phyloP scores from a whole-genome alignment of 1,139 yeast species.

The Pneumocystis canis region DNA sequence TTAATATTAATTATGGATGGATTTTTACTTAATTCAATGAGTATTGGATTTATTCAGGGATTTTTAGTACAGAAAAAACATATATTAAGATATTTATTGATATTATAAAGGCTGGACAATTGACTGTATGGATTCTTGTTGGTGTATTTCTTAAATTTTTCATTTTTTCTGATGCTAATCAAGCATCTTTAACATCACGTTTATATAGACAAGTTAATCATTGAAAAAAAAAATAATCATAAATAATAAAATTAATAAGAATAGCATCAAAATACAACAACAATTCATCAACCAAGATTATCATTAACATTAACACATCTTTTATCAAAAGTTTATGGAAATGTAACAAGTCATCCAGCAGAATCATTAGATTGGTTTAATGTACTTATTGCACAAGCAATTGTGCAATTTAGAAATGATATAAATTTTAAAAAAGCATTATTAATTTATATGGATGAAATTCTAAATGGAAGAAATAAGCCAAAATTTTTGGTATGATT shows the following conservation, averaged over 20 bases:
- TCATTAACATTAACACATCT: constrained; percentile 27
- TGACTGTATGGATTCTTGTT: constrained; percentile 64
- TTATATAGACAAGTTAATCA: constrained; percentile 1
- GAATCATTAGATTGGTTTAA: constrained; percentile 96
- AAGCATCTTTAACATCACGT: constrained; percentile 10
- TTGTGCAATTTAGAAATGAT: constrained; percentile 72
- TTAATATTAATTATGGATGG: constrained; percentile 7
- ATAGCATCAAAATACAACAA: constrained; percentile 16
- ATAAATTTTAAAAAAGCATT: constrained; percentile 76
- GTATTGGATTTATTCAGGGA: not conserved
- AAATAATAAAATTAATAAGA: constrained; percentile 11
- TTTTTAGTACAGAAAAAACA: not conserved
- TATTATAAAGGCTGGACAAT: constrained; percentile 41
- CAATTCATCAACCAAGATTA: constrained; percentile 18
- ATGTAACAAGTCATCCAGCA: constrained; percentile 71
- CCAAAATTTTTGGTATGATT: constrained; percentile 52
- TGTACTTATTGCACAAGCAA: constrained; percentile 80
- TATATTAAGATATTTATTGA: not conserved
- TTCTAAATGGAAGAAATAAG: constrained; percentile 36
- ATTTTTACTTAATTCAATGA: not conserved
- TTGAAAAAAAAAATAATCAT: constrained; percentile 11
- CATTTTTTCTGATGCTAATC: constrained; percentile 62
- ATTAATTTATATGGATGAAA: constrained; percentile 52
- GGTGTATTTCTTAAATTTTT: constrained; percentile 70
- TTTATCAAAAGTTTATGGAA: constrained; percentile 80